Evolutionary conservation across 768 basidiomycete species (phyloP).

Genomic region (Amanita pallidorosea): DNA sequence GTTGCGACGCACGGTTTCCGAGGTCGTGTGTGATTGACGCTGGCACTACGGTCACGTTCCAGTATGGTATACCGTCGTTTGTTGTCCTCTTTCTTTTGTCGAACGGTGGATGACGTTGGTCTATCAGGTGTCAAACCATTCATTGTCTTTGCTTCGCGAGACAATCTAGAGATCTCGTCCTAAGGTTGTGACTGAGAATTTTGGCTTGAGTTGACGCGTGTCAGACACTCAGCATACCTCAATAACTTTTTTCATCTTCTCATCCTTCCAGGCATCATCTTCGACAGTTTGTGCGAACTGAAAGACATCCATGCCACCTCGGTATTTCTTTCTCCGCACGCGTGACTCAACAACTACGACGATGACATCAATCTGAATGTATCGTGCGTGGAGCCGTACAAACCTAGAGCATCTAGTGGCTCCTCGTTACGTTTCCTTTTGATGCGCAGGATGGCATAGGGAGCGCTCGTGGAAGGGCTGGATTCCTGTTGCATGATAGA

Average conservation of each 20-base stretch:
- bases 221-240: slow-evolving; percentile 32
- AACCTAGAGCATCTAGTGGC: slow-evolving; percentile 73
- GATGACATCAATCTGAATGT: slow-evolving; percentile 8
- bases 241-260: slow-evolving; percentile 41
- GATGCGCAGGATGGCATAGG: slow-evolving; percentile 69
- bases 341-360: slow-evolving; percentile 53
- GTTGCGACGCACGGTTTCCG: background rate
- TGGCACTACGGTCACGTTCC: slow-evolving; percentile 16
- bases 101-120: slow-evolving; percentile 10
- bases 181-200: slow-evolving; percentile 13
- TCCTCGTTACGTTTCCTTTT: slow-evolving; percentile 79
- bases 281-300: slow-evolving; percentile 79
- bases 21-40: background rate
- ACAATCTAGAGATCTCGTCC: slow-evolving; percentile 49
- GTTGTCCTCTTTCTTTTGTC: slow-evolving; percentile 23
- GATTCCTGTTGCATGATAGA: slow-evolving; percentile 19
- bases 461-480: slow-evolving; percentile 13
- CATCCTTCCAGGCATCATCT: slow-evolving; percentile 55
- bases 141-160: slow-evolving; percentile 20
- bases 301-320: slow-evolving; percentile 48
- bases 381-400: slow-evolving; percentile 11
- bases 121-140: slow-evolving; percentile 9
- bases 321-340: slow-evolving; percentile 50
- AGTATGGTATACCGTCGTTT: slow-evolving; percentile 43
- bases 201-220: background rate